These are phyloP conservation scores for Pleochaeta shiraiana DNA, from an alignment of 2,329 filamentous ascomycete species.

Conservation along the genomic window DNA sequence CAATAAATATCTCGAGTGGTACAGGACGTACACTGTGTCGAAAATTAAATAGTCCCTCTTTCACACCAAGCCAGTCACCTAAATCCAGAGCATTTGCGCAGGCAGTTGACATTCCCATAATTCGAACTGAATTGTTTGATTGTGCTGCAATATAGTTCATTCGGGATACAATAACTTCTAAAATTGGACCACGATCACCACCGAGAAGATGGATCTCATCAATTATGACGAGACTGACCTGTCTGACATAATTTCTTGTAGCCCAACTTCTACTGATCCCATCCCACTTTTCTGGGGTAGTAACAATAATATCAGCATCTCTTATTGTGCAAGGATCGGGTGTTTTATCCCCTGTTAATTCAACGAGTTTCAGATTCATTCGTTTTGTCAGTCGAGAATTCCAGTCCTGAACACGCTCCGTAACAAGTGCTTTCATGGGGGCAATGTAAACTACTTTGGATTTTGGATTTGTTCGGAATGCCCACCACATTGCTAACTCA, in stretches of 20 bases:
- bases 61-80: constrained; percentile 92
- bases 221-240: constrained; percentile 92
- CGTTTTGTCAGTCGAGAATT: constrained; percentile 56
- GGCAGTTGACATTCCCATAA: constrained; percentile 98
- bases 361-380: constrained; percentile 76
- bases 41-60: constrained; percentile 92
- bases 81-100: constrained; percentile 91
- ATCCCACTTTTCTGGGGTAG: constrained; percentile 99
- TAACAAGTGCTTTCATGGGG: constrained; percentile 96
- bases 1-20: constrained; percentile 88
- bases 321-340: constrained; percentile 91
- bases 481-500: constrained; percentile 99
- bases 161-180: constrained; percentile 81
- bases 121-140: constrained; percentile 67
- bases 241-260: constrained; percentile 83
- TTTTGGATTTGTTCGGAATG: constrained; percentile 79
- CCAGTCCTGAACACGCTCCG: constrained; percentile 95
- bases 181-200: constrained; percentile 85
- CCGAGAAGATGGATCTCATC: constrained; percentile 97
- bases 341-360: constrained; percentile 94
- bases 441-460: constrained; percentile 98
- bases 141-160: constrained; percentile 99
- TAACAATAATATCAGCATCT: constrained; percentile 94
- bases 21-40: constrained; percentile 92
- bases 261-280: constrained; percentile 94